phyloP scores from a whole-genome alignment of 805 yeast species.

The Suhomyces pyralidae region DNA sequence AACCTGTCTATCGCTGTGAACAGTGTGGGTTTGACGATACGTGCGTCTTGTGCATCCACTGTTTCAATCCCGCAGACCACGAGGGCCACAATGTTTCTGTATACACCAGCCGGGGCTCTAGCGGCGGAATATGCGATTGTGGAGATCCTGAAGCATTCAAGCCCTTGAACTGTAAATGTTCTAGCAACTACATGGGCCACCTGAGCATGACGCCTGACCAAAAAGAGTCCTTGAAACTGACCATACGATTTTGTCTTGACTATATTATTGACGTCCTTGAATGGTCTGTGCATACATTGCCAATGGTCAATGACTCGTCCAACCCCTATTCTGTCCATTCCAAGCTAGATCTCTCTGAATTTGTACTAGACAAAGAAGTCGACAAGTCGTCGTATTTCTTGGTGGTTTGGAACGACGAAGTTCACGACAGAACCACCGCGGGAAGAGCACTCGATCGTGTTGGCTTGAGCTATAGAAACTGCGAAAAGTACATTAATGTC shows the following conservation, averaged over 20 bases:
- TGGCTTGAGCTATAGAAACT: neutral
- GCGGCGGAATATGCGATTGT: constrained; percentile 68
- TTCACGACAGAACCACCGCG: constrained; percentile 60
- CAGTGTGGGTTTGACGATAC: constrained; percentile 79
- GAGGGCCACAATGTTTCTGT: constrained; percentile 59
- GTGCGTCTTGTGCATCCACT: constrained; percentile 70
- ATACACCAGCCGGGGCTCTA: constrained; percentile 45
- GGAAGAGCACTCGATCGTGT: constrained; percentile 27
- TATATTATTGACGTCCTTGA: constrained; percentile 44
- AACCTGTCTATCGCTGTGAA: constrained; percentile 67
- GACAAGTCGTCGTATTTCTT: constrained; percentile 38
- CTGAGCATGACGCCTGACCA: constrained; percentile 13
- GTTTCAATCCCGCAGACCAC: constrained; percentile 72
- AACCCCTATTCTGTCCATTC: constrained; percentile 13
- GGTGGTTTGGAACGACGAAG: constrained; percentile 77
- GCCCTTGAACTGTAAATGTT: constrained; percentile 50
- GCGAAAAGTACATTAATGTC: neutral
- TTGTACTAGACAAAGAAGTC: neutral
- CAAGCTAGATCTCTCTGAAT: constrained; percentile 23
- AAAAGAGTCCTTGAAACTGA: constrained; percentile 15
- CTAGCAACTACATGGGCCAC: constrained; percentile 3
- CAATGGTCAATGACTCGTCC: constrained; percentile 30
- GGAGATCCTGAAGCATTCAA: constrained; percentile 68
- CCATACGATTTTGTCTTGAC: constrained; percentile 37
- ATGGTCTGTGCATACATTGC: constrained; percentile 37